Evolutionary conservation across 495 filamentous ascomycete species (phyloP).

Genomic region (Bacidia gigantensis): DNA sequence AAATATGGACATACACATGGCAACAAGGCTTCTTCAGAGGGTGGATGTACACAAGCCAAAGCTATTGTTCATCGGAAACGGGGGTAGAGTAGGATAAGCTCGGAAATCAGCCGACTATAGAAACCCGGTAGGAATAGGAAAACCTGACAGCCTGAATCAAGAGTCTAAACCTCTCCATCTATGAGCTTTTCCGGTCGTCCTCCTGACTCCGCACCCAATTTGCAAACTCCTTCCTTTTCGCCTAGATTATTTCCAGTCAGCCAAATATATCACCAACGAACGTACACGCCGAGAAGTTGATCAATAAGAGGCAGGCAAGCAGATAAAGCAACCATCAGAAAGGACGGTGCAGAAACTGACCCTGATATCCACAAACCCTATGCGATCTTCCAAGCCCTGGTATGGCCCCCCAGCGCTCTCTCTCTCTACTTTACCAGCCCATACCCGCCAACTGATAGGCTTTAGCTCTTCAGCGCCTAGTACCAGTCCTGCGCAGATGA

Average conservation of each 20-base stretch:
- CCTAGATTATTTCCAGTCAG: conserved; percentile 28
- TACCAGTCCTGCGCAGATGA: conserved; percentile 59
- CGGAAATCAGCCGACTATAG: too few species aligned
- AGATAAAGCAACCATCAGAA: too few species aligned
- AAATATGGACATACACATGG: too few species aligned
- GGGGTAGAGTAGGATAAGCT: too few species aligned
- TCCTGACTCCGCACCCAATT: conserved; percentile 48
- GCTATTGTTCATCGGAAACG: too few species aligned
- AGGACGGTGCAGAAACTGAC: conserved; percentile 38
- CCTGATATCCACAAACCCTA: conserved; percentile 55
- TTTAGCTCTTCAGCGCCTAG: conserved; percentile 53
- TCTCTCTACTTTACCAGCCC: conserved; percentile 70
- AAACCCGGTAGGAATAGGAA: too few species aligned
- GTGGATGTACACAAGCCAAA: too few species aligned
- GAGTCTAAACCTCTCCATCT: background rate
- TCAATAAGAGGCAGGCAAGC: too few species aligned
- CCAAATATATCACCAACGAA: background rate
- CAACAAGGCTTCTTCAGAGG: too few species aligned
- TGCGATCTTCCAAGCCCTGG: conserved; percentile 41
- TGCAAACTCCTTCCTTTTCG: conserved; percentile 62
- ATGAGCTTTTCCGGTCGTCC: conserved; percentile 3
- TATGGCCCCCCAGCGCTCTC: conserved; percentile 41
- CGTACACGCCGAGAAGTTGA: too few species aligned
- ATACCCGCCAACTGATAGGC: conserved; percentile 68
- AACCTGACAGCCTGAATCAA: too few species aligned